These are phyloP conservation scores for Polyporus tsugae DNA, from an alignment of 1,284 basidiomycete species.

Conservation along the genomic window DNA sequence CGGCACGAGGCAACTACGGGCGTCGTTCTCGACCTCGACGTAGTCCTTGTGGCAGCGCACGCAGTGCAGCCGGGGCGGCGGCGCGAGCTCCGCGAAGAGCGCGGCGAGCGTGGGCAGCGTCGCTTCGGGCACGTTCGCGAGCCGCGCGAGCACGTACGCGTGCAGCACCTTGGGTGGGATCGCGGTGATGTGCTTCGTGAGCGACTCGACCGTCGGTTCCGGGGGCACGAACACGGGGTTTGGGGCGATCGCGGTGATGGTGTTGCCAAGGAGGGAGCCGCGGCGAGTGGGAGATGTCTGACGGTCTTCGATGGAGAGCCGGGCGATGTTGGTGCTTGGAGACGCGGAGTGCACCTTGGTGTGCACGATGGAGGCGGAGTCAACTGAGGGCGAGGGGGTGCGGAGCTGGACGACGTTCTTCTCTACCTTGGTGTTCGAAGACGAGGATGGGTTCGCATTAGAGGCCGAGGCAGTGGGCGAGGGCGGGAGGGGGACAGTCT, in stretches of 20 bases:
- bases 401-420: slow-evolving; percentile 49
- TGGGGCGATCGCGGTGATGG: slow-evolving; percentile 25
- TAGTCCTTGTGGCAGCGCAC: slow-evolving; percentile 71
- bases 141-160: slow-evolving; percentile 62
- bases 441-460: slow-evolving; percentile 25
- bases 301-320: slow-evolving; percentile 37
- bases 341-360: slow-evolving; percentile 38
- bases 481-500: slow-evolving; percentile 30
- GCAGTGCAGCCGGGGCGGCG: slow-evolving; percentile 74
- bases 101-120: slow-evolving; percentile 52
- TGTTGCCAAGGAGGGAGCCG: slow-evolving; percentile 23
- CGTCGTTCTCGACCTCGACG: slow-evolving; percentile 48
- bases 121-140: slow-evolving; percentile 43
- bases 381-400: slow-evolving; percentile 61
- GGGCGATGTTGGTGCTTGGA: slow-evolving; percentile 35
- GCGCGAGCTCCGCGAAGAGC: slow-evolving; percentile 67
- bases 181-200: slow-evolving; percentile 60
- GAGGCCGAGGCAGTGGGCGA: slow-evolving; percentile 30
- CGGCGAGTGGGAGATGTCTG: slow-evolving; percentile 33
- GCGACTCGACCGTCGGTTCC: slow-evolving; percentile 47
- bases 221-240: slow-evolving; percentile 29
- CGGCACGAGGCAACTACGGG: slow-evolving; percentile 52
- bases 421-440: slow-evolving; percentile 27
- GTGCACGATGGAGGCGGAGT: slow-evolving; percentile 42
- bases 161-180: slow-evolving; percentile 75